Percentiles rank a stretch among this genome's conserved stretches.
Evolutionary conservation across 2,329 filamentous ascomycete genomes (phyloP).

Genomic region (Tolypocladium cylindrosporum): DNA sequence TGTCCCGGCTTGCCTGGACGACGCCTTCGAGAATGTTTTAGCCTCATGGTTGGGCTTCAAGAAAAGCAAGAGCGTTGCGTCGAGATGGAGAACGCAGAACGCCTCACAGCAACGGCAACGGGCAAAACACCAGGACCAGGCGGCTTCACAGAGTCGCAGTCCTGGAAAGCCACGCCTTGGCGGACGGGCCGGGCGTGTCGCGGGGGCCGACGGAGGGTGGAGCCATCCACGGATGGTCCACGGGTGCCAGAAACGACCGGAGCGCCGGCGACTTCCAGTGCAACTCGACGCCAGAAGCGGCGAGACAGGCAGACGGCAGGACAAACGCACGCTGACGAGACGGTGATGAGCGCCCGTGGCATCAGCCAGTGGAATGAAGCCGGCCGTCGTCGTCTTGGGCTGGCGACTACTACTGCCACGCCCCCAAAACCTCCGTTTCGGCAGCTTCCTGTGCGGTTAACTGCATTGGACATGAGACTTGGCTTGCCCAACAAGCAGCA

Average conservation of each 20-base stretch:
- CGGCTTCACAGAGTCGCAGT: not conserved
- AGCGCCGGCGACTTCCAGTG: too few relatives aligned
- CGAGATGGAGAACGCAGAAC: too few relatives aligned
- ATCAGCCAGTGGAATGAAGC: too few relatives aligned
- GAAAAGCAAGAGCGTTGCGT: not conserved
- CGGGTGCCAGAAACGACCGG: not conserved
- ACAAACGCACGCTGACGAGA: too few relatives aligned
- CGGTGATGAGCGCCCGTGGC: too few relatives aligned
- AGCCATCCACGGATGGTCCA: too few relatives aligned
- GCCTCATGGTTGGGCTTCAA: not conserved
- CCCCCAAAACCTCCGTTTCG: not conserved
- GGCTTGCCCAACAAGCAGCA: not conserved
- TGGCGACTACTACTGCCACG: not conserved
- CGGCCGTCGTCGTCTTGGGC: not conserved
- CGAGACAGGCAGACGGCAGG: too few relatives aligned
- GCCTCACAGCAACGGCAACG: too few relatives aligned
- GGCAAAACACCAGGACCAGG: not conserved
- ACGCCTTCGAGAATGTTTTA: not conserved
- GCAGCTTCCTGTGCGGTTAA: not conserved
- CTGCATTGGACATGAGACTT: not conserved
- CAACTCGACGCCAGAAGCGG: too few relatives aligned
- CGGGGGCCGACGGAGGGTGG: not conserved
- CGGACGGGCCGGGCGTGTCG: not conserved
- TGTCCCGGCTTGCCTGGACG: not conserved
- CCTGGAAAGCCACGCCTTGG: not conserved